Conservation (phyloP, 306 rosid species). For the Vigna reflexopilosa region DNA sequence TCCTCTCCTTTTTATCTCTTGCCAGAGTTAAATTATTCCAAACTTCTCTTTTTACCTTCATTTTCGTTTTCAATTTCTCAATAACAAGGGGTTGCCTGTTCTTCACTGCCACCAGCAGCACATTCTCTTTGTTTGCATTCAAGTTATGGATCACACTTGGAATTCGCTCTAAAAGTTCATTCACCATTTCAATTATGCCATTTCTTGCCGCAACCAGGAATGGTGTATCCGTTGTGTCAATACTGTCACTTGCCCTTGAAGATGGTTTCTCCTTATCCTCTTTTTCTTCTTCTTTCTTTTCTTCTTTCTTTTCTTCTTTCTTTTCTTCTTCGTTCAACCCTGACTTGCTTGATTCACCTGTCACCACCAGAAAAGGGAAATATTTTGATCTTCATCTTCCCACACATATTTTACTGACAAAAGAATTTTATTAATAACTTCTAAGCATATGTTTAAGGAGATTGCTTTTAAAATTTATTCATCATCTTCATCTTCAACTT, state of each 20-base stretch:
- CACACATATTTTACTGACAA: too few species aligned
- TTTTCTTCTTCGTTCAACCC: too few species aligned
- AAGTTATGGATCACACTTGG: constrained; percentile 43
- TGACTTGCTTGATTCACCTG: background rate
- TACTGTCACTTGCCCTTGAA: background rate
- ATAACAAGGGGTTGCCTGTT: constrained; percentile 36
- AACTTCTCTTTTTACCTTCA: background rate
- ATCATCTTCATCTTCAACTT: too few species aligned
- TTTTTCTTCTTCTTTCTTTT: too few species aligned
- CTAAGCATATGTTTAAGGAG: too few species aligned
- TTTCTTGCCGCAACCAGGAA: constrained; percentile 7
- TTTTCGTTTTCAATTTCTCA: background rate
- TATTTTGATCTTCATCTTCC: too few species aligned
- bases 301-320: too few species aligned
- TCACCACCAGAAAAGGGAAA: background rate
- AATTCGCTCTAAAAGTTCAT: background rate
- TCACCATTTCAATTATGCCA: constrained; percentile 50
- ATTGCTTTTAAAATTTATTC: too few species aligned
- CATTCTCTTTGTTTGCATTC: constrained; percentile 40
- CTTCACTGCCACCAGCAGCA: constrained; percentile 43
- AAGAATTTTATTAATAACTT: background rate
- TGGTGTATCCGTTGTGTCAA: background rate
- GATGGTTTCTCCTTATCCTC: too few species aligned
- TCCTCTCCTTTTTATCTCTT: constrained; percentile 2
- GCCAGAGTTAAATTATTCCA: constrained; percentile 23